Evolutionary conservation across 108 stramenopile genomes (phyloP).

Genomic region (Cyclotella choctawhatcheeana): DNA sequence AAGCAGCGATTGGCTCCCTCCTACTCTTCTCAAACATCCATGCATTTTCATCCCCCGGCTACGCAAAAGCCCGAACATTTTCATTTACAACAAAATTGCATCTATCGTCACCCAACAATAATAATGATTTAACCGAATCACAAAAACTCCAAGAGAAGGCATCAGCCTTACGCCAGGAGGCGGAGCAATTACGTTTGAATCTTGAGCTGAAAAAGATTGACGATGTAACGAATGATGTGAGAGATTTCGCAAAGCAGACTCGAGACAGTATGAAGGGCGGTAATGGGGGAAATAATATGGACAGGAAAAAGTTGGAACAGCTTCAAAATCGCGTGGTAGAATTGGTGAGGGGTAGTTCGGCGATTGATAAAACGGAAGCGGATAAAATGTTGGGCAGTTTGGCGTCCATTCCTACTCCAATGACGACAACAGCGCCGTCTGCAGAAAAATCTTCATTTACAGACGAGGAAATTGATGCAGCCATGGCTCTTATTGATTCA

Average conservation of each 20-base stretch:
- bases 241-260: slow-evolving; percentile 3
- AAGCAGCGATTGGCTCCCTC: too few relatives aligned
- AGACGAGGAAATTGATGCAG: slow-evolving; percentile 30
- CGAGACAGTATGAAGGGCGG: background rate
- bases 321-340: slow-evolving; percentile 25
- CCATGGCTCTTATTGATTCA: slow-evolving; percentile 14
- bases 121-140: too few relatives aligned
- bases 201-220: slow-evolving; percentile 40
- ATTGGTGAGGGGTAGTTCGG: slow-evolving; percentile 28
- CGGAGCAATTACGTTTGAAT: slow-evolving; percentile 29
- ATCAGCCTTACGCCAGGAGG: slow-evolving; percentile 28
- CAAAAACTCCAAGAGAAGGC: slow-evolving; percentile 48
- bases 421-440: background rate
- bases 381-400: slow-evolving; percentile 29
- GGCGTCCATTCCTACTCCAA: slow-evolving; percentile 14
- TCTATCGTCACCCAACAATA: too few relatives aligned
- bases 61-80: too few relatives aligned
- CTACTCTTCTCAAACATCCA: too few relatives aligned
- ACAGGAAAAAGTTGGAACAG: slow-evolving; percentile 14
- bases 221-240: slow-evolving; percentile 23
- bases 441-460: slow-evolving; percentile 11
- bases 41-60: too few relatives aligned
- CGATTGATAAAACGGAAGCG: slow-evolving; percentile 25
- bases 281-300: background rate
- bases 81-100: too few relatives aligned